Percentiles rank a stretch among this genome's conserved stretches.
These are phyloP conservation scores for Polygonum aviculare DNA, from an alignment of 148 eudicot genomes.

Conservation along the genomic window DNA sequence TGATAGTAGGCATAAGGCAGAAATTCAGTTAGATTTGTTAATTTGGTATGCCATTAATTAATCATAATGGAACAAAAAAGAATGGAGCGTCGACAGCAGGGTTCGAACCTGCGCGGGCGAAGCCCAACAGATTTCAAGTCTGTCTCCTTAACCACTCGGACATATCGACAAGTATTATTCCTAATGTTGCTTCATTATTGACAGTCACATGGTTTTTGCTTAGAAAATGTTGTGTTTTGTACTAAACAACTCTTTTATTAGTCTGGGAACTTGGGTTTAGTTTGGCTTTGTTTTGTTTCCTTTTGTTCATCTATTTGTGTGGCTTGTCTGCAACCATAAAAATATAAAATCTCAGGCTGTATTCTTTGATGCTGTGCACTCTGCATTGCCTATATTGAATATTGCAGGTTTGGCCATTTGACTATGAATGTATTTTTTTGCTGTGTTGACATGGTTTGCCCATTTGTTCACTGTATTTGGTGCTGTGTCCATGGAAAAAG, in stretches of 20 bases:
- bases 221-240: not conserved
- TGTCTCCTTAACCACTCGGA: conserved; percentile 87
- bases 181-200: not conserved
- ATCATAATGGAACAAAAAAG: conserved; percentile 11
- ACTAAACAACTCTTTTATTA: not conserved
- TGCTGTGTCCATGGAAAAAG: no score
- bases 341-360: not conserved
- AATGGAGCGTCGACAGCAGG: conserved; percentile 27
- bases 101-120: conserved; percentile 97
- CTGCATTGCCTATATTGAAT: not conserved
- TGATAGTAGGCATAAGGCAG: not conserved
- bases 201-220: not conserved
- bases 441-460: no score
- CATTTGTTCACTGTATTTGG: no score
- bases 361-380: not conserved
- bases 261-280: not conserved
- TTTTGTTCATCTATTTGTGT: not conserved
- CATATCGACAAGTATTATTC: conserved; percentile 14
- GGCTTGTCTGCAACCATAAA: not conserved
- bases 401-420: not conserved
- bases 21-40: not conserved
- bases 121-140: conserved; percentile 93
- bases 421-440: not conserved
- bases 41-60: not conserved
- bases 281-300: not conserved